Evolutionary conservation across 345 rosid species (phyloP).

Genomic region (Eucalyptus decipiens): DNA sequence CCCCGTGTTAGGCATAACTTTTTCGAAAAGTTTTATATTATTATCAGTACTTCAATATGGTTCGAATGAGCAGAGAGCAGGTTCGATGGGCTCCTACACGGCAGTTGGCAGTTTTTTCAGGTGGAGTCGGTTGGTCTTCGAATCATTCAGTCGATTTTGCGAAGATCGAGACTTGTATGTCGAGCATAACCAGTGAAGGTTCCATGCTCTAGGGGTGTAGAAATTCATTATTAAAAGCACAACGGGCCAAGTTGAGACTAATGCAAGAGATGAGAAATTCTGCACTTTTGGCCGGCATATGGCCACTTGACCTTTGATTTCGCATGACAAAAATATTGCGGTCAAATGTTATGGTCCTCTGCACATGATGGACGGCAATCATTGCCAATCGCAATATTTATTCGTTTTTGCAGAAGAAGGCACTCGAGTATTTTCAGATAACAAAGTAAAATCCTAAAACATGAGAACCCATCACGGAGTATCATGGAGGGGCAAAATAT

Average conservation of each 20-base stretch:
- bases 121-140: constrained; percentile 15
- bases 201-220: neutral
- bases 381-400: neutral
- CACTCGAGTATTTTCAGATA: neutral
- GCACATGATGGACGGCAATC: neutral
- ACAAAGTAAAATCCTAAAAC: neutral
- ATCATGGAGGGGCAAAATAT: neutral
- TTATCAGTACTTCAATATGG: neutral
- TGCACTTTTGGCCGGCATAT: neutral
- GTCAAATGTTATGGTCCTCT: neutral
- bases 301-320: neutral
- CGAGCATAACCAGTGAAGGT: neutral
- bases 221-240: neutral
- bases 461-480: neutral
- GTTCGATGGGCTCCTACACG: neutral
- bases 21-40: neutral
- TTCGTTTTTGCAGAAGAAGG: neutral
- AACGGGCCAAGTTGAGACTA: neutral
- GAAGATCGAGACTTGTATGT: neutral
- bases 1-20: neutral
- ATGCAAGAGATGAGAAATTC: neutral
- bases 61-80: neutral
- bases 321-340: neutral
- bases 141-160: neutral
- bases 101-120: constrained; percentile 30